Base-by-base conservation (phyloP, 805 yeast species). In the Metschnikowia cerradonensis region DNA sequence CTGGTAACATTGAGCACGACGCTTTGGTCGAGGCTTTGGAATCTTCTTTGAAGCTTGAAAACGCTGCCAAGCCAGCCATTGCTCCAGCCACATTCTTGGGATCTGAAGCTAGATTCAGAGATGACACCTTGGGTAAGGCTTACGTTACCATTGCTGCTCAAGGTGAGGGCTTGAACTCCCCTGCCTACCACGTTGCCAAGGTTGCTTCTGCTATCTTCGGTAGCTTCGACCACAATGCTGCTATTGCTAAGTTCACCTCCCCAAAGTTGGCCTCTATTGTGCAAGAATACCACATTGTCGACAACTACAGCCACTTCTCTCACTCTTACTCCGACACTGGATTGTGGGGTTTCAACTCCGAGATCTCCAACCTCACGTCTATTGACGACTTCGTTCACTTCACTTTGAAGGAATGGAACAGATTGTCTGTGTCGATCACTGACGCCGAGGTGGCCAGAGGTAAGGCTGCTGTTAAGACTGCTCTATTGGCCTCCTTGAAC, bases 51-150 rank as follows among this genome's bases (percentile, higher is more conserved):
- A 59, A 71, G 44, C 60, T 84, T 32, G 72, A 81, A 49, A 69
- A 77, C 46, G 89, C 87, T 57, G 66, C 78, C 50, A 70, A 71
- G 65, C 76, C 76, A 50, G 67, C 71, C 23, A 64, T 63, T 48
- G 76, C 77, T 59, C 74, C 81, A 49, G 80, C 88, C 54, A 67
- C 82, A 50, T 88, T 87, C 81, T 78, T 88, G 67, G 96, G 96
- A 68, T 86, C 94, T 43, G 95, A 88, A 67, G 84, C 86, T 58
- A 83, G 91, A 80, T 74, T 86, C 75, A 85, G 96, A 82, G 96
- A 88, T 67, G 96, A 88, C 72, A 88, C 90, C 61, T 67, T 85
- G 64, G 89, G 92, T 66, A 80, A 82, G 67, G 94, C 92, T 51
- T 85, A 86, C 78, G 78, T 86, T 62, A 71, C 90, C 49, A 77